Conservation (phyloP, 441 rosid genomes). For the Euphorbia schlechtendalii region DNA sequence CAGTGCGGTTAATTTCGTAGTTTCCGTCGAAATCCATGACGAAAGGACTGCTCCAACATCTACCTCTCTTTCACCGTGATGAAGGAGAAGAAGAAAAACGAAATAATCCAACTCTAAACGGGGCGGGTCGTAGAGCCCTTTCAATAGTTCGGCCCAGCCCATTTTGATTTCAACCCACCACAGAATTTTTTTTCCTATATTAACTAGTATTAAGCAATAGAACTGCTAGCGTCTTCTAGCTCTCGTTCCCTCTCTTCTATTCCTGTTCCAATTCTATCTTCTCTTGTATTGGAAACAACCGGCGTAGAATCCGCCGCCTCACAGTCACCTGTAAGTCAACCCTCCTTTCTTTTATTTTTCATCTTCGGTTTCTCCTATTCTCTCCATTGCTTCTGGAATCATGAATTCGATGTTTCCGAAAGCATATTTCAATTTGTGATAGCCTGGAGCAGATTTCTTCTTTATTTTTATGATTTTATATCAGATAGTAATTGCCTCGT, state of each 20-base stretch:
- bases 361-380: background rate
- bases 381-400: background rate
- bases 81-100: background rate
- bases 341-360: background rate
- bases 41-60: background rate
- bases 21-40: constrained; percentile 53
- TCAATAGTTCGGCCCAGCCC: background rate
- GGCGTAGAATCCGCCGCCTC: constrained; percentile 8
- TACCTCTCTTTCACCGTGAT: background rate
- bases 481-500: background rate
- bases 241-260: background rate
- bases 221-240: background rate
- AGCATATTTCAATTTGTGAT: background rate
- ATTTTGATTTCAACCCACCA: background rate
- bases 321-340: constrained; percentile 7
- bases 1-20: constrained; percentile 55
- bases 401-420: background rate
- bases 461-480: background rate
- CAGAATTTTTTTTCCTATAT: too few relatives aligned
- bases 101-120: background rate
- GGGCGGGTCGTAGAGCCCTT: background rate
- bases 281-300: background rate
- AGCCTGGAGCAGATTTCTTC: too few relatives aligned
- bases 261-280: background rate
- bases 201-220: background rate